Evolutionary conservation across 805 yeast species (phyloP).

Genomic region (Yarrowia porcina): DNA sequence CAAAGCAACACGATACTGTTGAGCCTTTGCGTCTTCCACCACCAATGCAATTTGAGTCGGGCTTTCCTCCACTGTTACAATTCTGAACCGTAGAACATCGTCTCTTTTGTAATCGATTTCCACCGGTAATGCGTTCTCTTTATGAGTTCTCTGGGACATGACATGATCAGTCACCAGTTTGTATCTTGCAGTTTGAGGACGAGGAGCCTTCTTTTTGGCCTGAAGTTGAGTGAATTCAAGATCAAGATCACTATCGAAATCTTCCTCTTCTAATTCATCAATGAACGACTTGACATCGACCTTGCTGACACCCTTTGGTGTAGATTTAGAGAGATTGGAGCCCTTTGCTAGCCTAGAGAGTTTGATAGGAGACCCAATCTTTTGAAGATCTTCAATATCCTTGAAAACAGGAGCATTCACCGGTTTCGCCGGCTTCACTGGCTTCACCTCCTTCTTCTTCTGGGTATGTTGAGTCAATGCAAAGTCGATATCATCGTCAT

Average conservation of each 20-base stretch:
- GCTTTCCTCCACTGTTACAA: not conserved
- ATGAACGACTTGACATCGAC: conserved; percentile 2
- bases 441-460: not conserved
- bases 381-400: not conserved
- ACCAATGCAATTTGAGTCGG: not conserved
- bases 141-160: conserved; percentile 11
- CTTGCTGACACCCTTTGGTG: not conserved
- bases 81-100: conserved; percentile 6
- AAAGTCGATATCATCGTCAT: conserved; percentile 14
- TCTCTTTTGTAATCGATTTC: conserved; percentile 15
- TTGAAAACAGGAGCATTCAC: not conserved
- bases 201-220: conserved; percentile 2
- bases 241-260: conserved; percentile 12
- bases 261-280: conserved; percentile 1
- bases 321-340: not conserved
- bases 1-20: not conserved
- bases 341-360: not conserved
- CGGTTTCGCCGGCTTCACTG: not conserved
- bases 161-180: conserved; percentile 18
- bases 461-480: conserved; percentile 15
- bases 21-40: not conserved
- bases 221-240: not conserved
- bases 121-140: not conserved
- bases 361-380: not conserved
- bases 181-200: not conserved